These are phyloP conservation scores for Vanderwaltozyma yarrowii DNA, from an alignment of 805 yeast species.

Conservation along the genomic window DNA sequence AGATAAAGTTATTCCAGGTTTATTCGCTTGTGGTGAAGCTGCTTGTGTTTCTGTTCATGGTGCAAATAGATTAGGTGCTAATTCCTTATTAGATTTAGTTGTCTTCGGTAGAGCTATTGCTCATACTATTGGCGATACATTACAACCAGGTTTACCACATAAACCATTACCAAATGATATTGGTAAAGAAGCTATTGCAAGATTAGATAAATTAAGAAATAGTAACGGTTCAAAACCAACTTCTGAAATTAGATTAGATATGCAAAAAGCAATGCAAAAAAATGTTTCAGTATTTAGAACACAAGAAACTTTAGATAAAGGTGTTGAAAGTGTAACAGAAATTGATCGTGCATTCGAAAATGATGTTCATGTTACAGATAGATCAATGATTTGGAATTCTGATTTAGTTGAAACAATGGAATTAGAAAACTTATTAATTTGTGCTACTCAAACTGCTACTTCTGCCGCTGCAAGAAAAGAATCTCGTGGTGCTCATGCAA, in stretches of 20 bases:
- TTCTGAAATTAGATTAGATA: slow-evolving; percentile 77
- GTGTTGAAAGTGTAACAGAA: slow-evolving; percentile 67
- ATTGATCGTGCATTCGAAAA: slow-evolving; percentile 60
- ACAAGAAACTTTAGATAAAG: slow-evolving; percentile 82
- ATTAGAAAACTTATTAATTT: slow-evolving; percentile 89
- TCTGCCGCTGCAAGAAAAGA: slow-evolving; percentile 93
- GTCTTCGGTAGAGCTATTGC: slow-evolving; percentile 98
- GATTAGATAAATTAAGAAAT: slow-evolving; percentile 79
- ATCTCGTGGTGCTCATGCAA: slow-evolving; percentile 99
- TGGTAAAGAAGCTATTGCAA: slow-evolving; percentile 83
- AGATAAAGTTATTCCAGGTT: slow-evolving; percentile 85
- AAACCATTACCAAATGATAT: slow-evolving; percentile 73
- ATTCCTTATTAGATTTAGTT: slow-evolving; percentile 90
- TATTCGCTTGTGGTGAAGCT: slow-evolving; percentile 96
- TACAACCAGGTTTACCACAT: slow-evolving; percentile 84
- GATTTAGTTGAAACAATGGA: slow-evolving; percentile 94
- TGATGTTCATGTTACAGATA: slow-evolving; percentile 79
- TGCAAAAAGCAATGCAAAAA: slow-evolving; percentile 95
- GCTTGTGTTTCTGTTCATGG: slow-evolving; percentile 99
- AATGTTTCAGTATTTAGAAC: slow-evolving; percentile 96
- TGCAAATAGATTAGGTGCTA: slow-evolving; percentile 98
- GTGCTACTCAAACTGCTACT: slow-evolving; percentile 92
- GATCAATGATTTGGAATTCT: slow-evolving; percentile 98
- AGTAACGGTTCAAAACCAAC: slow-evolving; percentile 77
- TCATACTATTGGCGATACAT: slow-evolving; percentile 74